Percentiles rank a stretch among this genome's conserved stretches.
phyloP scores from a whole-genome alignment of 2,329 filamentous ascomycete species.

The Alternaria sp. region DNA sequence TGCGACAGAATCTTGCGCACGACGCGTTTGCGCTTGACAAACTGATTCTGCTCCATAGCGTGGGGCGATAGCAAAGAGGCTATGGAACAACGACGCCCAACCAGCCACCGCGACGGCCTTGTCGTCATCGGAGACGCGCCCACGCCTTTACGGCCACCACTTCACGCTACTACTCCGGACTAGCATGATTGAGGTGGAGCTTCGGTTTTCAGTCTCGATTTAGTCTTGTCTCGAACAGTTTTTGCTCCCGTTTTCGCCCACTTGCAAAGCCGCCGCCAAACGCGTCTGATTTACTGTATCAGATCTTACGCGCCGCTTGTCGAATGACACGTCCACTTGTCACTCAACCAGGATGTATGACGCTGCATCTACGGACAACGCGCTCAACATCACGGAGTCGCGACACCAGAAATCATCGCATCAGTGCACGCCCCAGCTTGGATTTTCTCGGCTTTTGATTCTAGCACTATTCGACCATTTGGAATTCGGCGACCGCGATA shows the following conservation, averaged over 20 bases:
- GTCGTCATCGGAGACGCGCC: constrained; percentile 2
- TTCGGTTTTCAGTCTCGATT: constrained; percentile 13
- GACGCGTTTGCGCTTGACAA: constrained; percentile 8
- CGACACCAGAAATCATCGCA: neutral
- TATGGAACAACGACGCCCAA: neutral
- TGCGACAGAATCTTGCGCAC: neutral
- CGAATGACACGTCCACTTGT: constrained; percentile 14
- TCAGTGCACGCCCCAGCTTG: neutral
- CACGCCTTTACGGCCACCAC: constrained; percentile 1
- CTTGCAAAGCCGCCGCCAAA: constrained; percentile 7
- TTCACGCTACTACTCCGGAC: constrained; percentile 14
- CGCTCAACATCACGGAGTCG: constrained; percentile 10
- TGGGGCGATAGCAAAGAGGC: neutral
- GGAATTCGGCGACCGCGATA: neutral
- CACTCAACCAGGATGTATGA: constrained; percentile 27
- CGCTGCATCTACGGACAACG: constrained; percentile 18
- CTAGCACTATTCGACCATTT: neutral
- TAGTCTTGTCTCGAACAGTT: constrained; percentile 1
- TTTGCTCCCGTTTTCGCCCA: constrained; percentile 1
- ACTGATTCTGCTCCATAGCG: constrained; percentile 7
- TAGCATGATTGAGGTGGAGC: constrained; percentile 23
- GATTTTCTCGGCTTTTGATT: neutral
- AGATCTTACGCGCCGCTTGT: constrained; percentile 16
- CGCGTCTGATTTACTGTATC: constrained; percentile 14
- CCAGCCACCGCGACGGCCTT: constrained; percentile 4